These are phyloP conservation scores for Mortierella sp. DNA, from an alignment of 371 early-diverging fungal species.

Conservation along the genomic window DNA sequence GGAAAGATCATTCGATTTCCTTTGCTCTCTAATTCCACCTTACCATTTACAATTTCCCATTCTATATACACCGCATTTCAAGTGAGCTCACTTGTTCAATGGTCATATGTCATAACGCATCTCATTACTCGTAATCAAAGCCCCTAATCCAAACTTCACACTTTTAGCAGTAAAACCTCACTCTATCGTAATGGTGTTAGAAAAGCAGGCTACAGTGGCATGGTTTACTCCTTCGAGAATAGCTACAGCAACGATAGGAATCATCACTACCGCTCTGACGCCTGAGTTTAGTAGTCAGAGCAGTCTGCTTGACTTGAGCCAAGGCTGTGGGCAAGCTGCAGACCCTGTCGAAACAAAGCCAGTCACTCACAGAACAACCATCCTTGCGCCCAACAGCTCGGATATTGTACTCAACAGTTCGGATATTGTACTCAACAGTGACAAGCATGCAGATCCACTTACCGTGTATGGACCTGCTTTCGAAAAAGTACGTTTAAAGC, in stretches of 20 bases:
- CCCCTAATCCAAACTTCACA: background rate
- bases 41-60: background rate
- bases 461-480: conserved; percentile 10
- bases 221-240: conserved; percentile 25
- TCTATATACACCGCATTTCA: background rate
- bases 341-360: background rate
- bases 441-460: background rate
- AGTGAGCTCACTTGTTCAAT: background rate
- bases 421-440: background rate
- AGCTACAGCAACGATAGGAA: background rate
- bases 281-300: conserved; percentile 1
- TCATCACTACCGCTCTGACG: background rate
- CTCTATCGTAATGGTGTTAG: conserved; percentile 10
- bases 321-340: background rate
- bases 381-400: background rate
- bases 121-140: background rate
- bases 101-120: background rate
- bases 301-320: background rate
- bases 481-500: background rate
- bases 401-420: background rate
- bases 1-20: background rate
- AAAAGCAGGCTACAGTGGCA: conserved; percentile 12
- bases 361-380: background rate
- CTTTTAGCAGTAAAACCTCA: background rate
- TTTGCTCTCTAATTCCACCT: background rate